Percentiles rank a stretch among this genome's conserved stretches.
Evolutionary conservation across 179 eudicot species (phyloP).

Genomic region (Camellia oleifera): DNA sequence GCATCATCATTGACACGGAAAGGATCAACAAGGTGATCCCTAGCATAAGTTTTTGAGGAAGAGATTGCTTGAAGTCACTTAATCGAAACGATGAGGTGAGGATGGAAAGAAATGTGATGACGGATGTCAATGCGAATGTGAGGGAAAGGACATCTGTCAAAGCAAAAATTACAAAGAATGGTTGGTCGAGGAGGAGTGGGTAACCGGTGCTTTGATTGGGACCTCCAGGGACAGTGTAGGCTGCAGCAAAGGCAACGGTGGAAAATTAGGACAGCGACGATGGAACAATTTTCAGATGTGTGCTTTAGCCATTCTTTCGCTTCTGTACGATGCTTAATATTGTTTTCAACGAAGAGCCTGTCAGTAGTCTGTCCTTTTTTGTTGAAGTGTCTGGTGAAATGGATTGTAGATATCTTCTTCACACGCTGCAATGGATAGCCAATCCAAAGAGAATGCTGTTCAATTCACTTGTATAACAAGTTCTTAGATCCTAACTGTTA

Average conservation of each 20-base stretch:
- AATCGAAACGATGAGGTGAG: background rate
- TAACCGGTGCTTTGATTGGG: background rate
- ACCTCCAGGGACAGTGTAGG: slow-evolving; percentile 1
- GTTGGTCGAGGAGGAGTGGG: background rate
- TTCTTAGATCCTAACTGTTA: background rate
- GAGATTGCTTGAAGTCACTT: slow-evolving; percentile 8
- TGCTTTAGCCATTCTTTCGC: slow-evolving; percentile 3
- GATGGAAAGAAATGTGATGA: slow-evolving; percentile 1
- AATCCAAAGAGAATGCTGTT: background rate
- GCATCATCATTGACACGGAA: slow-evolving; percentile 8
- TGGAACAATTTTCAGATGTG: background rate
- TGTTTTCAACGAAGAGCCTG: background rate
- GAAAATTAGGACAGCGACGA: background rate
- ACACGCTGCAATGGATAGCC: slow-evolving; percentile 1
- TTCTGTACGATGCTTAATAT: background rate
- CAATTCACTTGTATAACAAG: background rate
- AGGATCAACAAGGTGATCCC: slow-evolving; percentile 2
- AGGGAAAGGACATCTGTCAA: background rate
- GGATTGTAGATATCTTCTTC: background rate
- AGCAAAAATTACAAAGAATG: background rate
- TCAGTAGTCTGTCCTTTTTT: background rate
- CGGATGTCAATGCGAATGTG: slow-evolving; percentile 1
- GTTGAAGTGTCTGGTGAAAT: slow-evolving; percentile 3
- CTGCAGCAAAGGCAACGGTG: slow-evolving; percentile 11
- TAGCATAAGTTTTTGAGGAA: background rate